phyloP scores from a whole-genome alignment of 805 yeast genomes.

The Metschnikowia hibisci region DNA sequence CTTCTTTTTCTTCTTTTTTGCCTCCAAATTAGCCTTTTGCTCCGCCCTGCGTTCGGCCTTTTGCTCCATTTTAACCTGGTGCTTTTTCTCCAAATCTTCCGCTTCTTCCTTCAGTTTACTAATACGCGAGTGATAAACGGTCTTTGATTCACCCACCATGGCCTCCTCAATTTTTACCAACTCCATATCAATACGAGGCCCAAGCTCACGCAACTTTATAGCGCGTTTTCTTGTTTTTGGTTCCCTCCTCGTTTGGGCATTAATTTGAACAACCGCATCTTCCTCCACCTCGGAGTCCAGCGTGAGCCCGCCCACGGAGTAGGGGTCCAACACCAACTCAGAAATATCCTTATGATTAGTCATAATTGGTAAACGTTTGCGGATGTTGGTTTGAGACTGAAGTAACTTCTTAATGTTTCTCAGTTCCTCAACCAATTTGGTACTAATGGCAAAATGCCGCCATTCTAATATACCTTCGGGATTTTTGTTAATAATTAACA shows the following conservation, averaged over 20 bases:
- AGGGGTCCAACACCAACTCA: conserved; percentile 79
- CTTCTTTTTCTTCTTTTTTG: conserved; percentile 68
- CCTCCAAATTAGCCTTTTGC: conserved; percentile 74
- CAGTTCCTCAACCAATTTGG: conserved; percentile 77
- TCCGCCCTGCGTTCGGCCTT: conserved; percentile 70
- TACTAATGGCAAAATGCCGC: conserved; percentile 86
- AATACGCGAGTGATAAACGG: conserved; percentile 73
- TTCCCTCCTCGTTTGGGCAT: conserved; percentile 13
- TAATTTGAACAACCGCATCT: conserved; percentile 71
- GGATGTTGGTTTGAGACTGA: conserved; percentile 54
- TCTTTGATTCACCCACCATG: conserved; percentile 76
- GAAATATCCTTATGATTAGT: conserved; percentile 68
- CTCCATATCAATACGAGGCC: conserved; percentile 79
- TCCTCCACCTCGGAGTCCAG: conserved; percentile 94
- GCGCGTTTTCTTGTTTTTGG: conserved; percentile 63
- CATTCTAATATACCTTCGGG: conserved; percentile 73
- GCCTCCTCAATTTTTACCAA: conserved; percentile 90
- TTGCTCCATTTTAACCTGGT: conserved; percentile 55
- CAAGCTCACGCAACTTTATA: conserved; percentile 85
- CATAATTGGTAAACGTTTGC: conserved; percentile 68
- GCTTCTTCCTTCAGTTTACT: conserved; percentile 61
- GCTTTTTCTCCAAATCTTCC: conserved; percentile 60
- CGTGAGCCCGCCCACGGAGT: conserved; percentile 74
- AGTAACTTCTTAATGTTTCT: conserved; percentile 68
- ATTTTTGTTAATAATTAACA: conserved; percentile 74